Percentiles rank a stretch among this genome's conserved stretches.
These are phyloP conservation scores for Blastobotrys petasosporus DNA, from an alignment of 1,139 yeast genomes.

Conservation along the genomic window DNA sequence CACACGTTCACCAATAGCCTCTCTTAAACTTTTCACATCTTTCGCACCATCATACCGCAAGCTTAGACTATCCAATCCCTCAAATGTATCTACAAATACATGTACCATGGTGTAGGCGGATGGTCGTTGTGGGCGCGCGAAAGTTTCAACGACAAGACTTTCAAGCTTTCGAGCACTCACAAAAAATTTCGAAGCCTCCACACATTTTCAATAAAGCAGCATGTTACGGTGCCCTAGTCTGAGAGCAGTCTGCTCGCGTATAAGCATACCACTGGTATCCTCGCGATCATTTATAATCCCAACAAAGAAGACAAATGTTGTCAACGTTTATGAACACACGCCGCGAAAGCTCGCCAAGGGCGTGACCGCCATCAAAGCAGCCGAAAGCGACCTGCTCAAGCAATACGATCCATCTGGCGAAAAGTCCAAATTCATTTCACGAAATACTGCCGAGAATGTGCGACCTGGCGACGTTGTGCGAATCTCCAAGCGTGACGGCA, in stretches of 20 bases:
- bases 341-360: constrained; percentile 40
- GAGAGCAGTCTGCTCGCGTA: too few relatives aligned
- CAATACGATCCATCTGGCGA: constrained; percentile 69
- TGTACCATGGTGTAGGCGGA: constrained; percentile 1
- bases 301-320: constrained; percentile 23
- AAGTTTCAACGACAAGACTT: constrained; percentile 1
- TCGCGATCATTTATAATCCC: constrained; percentile 14
- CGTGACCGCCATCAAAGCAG: constrained; percentile 41
- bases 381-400: constrained; percentile 46
- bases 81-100: constrained; percentile 9
- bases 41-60: not conserved
- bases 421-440: constrained; percentile 58
- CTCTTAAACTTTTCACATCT: not conserved
- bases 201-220: constrained; percentile 1
- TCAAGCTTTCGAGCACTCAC: not conserved
- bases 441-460: constrained; percentile 44
- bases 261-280: not conserved
- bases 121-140: not conserved
- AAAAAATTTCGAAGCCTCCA: not conserved
- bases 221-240: not conserved
- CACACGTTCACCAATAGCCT: not conserved
- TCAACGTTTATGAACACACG: constrained; percentile 31
- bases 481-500: constrained; percentile 63
- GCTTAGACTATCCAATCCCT: constrained; percentile 4
- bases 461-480: constrained; percentile 80